Conservation (phyloP, 2,329 filamentous ascomycete genomes). For the Neurospora crassa region DNA sequence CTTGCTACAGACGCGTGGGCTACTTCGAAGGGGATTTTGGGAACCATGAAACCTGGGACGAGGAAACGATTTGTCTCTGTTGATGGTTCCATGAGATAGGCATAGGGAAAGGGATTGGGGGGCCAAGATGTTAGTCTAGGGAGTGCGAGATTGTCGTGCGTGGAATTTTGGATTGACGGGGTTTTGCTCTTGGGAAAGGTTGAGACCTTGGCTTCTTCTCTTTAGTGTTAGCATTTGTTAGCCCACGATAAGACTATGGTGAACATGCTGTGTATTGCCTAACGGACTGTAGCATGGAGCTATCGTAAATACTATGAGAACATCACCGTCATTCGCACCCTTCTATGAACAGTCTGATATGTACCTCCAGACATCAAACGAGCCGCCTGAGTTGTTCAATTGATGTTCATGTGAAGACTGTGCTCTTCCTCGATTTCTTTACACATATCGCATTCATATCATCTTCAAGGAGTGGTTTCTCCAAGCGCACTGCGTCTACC, state of each 20-base stretch:
- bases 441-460: neutral
- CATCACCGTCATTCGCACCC: neutral
- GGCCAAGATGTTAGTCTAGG: fast-evolving
- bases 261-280: fast-evolving
- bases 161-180: neutral
- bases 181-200: neutral
- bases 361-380: neutral
- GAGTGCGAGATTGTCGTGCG: neutral
- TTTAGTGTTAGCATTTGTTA: neutral
- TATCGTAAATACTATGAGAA: neutral
- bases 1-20: neutral
- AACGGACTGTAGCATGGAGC: fast-evolving
- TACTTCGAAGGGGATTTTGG: fast-evolving
- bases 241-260: neutral
- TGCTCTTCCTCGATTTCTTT: neutral
- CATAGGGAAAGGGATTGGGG: neutral
- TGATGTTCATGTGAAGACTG: too few relatives aligned
- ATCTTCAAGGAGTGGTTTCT: neutral
- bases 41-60: neutral
- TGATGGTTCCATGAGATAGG: neutral
- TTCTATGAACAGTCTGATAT: neutral
- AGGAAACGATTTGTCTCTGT: neutral
- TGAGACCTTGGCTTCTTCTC: neutral
- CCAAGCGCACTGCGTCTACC: neutral
- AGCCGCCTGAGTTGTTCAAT: neutral